Evolutionary conservation across 1,284 basidiomycete genomes (phyloP), one percentile per base, ranked within the genome.

Genomic region (Bondarzewia mesenterica): DNA sequence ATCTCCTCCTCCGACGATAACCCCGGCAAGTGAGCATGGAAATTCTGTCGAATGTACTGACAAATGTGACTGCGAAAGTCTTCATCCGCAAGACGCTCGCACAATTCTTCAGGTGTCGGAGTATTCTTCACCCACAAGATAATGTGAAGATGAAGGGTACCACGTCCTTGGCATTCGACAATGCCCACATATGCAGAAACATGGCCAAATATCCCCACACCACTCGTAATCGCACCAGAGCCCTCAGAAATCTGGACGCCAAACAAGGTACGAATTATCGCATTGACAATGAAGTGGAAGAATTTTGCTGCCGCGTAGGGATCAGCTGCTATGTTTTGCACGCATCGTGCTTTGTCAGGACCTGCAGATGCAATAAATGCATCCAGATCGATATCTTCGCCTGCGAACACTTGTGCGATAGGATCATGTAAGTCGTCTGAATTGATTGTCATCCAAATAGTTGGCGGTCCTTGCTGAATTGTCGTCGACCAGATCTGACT

Each of bases 351-450:
- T 4, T 47, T 53, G 20, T 57, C 56, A 0, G 66, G 70, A 0
- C 65, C 69, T 4, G 48, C 16, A 3, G 53, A 52, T 2, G 51
- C 22, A 2, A 50, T 25, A 46, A 72, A 70, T 0, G 47, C 7
- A 46, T 73, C 65, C 21, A 73, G 29, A 40, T 73, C 54, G 5
- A 74, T 69, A 0, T 68, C 48, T 45, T 64, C 61, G 0, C 72
- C 69, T 0, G 62, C 58, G n/a, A 74, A 61, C 0, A 73, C 50
- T 42, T 74, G 69, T 0, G 58, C 66, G 15, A 68, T 57, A 0
- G 58, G 63, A 48, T 65, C 56, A 41, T 66, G 58, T 0, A 60
- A 26, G 43, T 67, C 60, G 16, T 47, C 32, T 1, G 60, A 64
- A 50, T 66, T 65, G 38, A 66, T 59, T 18, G 62, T 54, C 49